Conservation (phyloP, 148 eudicot species). For the Chenopodium formosanum region DNA sequence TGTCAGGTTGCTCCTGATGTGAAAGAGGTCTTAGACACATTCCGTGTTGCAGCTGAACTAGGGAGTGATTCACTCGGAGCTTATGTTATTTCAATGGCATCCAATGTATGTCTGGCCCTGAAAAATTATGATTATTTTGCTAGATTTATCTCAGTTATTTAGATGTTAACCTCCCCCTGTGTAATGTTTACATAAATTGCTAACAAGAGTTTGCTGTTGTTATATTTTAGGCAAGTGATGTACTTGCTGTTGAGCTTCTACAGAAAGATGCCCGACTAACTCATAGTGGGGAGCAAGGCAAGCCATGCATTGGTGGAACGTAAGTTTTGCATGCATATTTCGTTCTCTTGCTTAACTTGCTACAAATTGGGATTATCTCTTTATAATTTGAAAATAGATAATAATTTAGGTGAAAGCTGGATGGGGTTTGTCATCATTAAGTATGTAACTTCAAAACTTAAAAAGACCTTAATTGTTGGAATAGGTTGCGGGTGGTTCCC, state of each 20-base stretch:
- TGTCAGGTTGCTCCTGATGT: slow-evolving; percentile 68
- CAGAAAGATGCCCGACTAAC: slow-evolving; percentile 88
- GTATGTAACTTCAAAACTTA: background rate
- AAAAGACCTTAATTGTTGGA: slow-evolving; percentile 13
- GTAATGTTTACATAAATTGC: background rate
- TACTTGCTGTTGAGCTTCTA: slow-evolving; percentile 90
- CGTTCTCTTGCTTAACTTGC: background rate
- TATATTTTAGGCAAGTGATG: slow-evolving; percentile 76
- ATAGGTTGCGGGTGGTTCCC: slow-evolving; percentile 86
- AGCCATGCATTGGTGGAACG: slow-evolving; percentile 80
- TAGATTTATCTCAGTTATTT: background rate
- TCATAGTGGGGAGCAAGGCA: slow-evolving; percentile 65
- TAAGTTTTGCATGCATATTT: slow-evolving; percentile 35
- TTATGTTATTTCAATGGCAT: slow-evolving; percentile 95
- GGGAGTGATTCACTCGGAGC: slow-evolving; percentile 95
- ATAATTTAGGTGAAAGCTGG: background rate
- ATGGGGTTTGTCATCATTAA: background rate
- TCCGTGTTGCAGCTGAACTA: slow-evolving; percentile 80
- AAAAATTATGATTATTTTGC: background rate
- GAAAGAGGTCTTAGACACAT: slow-evolving; percentile 84
- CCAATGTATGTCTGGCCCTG: slow-evolving; percentile 51
- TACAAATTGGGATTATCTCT: no score
- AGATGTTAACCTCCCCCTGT: background rate
- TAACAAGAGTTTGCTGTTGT: slow-evolving; percentile 4
- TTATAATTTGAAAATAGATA: background rate